Evolutionary conservation across 352 stramenopile genomes (phyloP).

Genomic region (Phytophthora gonapodyides): DNA sequence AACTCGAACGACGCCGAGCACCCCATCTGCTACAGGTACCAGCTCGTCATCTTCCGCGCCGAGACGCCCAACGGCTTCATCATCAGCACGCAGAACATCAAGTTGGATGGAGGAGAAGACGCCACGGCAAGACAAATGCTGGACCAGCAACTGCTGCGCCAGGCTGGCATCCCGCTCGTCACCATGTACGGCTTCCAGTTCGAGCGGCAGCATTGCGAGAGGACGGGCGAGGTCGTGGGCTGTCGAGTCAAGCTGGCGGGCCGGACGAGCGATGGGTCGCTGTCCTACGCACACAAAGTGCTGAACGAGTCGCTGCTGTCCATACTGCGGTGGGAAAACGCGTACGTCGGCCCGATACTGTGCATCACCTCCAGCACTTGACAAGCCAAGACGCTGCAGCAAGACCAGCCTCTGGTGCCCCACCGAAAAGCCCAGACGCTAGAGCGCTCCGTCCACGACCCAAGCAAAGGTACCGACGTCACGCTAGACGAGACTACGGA

Average conservation of each 20-base stretch:
- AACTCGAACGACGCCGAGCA: conserved; percentile 35
- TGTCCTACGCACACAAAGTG: conserved; percentile 42
- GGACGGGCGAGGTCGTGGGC: conserved; percentile 18
- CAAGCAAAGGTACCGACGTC: too few relatives aligned
- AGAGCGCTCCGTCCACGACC: too few relatives aligned
- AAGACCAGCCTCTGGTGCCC: too few relatives aligned
- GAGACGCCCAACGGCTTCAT: conserved; percentile 28
- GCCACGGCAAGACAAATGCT: conserved; percentile 25
- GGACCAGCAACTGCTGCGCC: conserved; percentile 24
- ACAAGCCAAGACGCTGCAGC: not conserved
- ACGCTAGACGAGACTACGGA: too few relatives aligned
- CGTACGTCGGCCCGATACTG: conserved; percentile 40
- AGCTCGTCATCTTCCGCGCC: conserved; percentile 34
- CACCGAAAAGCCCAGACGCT: too few relatives aligned
- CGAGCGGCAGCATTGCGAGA: conserved; percentile 18
- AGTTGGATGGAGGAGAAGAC: conserved; percentile 18
- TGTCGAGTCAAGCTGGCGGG: conserved; percentile 40
- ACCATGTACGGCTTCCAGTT: conserved; percentile 52
- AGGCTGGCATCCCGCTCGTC: conserved; percentile 25
- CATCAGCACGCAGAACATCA: conserved; percentile 39
- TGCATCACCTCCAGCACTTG: conserved; percentile 20
- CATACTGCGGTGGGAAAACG: conserved; percentile 50
- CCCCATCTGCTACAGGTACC: conserved; percentile 38
- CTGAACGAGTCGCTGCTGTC: conserved; percentile 42
- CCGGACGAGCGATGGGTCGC: conserved; percentile 33